Base-by-base conservation (phyloP, 2,329 filamentous ascomycete species). In the Penicillium concentricum region DNA sequence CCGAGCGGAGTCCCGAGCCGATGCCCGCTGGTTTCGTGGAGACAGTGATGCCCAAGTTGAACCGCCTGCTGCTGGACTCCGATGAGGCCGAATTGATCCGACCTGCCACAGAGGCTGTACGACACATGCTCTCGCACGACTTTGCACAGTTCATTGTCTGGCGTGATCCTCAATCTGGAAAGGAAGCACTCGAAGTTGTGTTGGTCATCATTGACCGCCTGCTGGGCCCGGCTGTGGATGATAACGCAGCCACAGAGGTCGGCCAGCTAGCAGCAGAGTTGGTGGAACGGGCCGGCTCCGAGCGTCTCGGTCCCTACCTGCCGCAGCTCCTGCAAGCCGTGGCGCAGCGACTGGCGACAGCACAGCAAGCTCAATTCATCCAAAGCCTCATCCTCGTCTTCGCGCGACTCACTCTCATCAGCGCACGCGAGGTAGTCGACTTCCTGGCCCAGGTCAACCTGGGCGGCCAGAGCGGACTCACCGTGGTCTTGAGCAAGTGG, bases 341-440 rank as follows among this genome's bases (percentile, higher is more conserved):
- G 16, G 94, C 94, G 4, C 87, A 87, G 49, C 86, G 94, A 57
- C 82, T 99, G 16, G 88, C 87, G 6, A 90, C 88, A 6, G 94
- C 94, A 2, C 84, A 91, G 61, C 87, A 92, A 45, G 90, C 93
- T 0, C 87, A 88, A 8, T 95, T 99, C 71, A 97, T 99, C 61
- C 94, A 99, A 76, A 96, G 91, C 52, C 79, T 99, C 49, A 97
- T 96, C 53, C 82, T 97, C 6, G 94, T 99, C 1, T 99, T 99
- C 74, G 94, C 93, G 2, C 87, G 93, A 43, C 81, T 99, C 9
- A 93, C 92, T 10, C 82, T 97, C 15, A 86, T 89, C 48, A 92
- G 91, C 46, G 89, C 93, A 10, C 85, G 86, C 24, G 94, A 97
- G 67, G 92, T 99, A 2, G 88, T 97, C 15, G 88, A 94, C 54